A percentile compares a stretch with the other conserved stretches of the same genome.
phyloP scores from a whole-genome alignment of 257 asterid species.

The Solanum clarkiae region DNA sequence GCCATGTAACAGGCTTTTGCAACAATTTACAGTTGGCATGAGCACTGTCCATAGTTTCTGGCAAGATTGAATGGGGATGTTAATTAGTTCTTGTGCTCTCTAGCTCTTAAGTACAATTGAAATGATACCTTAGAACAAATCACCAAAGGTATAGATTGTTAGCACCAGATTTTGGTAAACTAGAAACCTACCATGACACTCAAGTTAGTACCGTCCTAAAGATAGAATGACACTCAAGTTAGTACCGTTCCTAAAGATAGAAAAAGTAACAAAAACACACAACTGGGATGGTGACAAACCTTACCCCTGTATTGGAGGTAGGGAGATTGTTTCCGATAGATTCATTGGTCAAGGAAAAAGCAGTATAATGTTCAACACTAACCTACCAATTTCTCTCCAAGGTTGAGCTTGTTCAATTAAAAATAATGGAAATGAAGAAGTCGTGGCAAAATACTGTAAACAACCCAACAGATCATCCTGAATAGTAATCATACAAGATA shows the following conservation, averaged over 20 bases:
- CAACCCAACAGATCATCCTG: background rate
- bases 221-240: background rate
- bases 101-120: background rate
- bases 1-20: background rate
- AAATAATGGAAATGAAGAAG: background rate
- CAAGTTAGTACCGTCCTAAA: background rate
- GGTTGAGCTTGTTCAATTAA: background rate
- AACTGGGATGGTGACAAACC: background rate
- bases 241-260: background rate
- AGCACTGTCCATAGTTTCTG: background rate
- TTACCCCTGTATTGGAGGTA: background rate
- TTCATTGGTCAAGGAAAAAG: background rate
- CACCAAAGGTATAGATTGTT: background rate
- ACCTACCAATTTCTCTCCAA: background rate
- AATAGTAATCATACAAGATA: background rate
- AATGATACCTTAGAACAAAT: background rate
- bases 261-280: background rate
- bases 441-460: background rate
- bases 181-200: background rate
- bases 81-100: background rate
- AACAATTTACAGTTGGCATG: background rate
- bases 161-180: background rate
- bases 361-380: background rate
- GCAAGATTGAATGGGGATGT: background rate
- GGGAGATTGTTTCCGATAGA: background rate